Conservation (phyloP, 1,139 yeast genomes). For the Dujonia santamariae region DNA sequence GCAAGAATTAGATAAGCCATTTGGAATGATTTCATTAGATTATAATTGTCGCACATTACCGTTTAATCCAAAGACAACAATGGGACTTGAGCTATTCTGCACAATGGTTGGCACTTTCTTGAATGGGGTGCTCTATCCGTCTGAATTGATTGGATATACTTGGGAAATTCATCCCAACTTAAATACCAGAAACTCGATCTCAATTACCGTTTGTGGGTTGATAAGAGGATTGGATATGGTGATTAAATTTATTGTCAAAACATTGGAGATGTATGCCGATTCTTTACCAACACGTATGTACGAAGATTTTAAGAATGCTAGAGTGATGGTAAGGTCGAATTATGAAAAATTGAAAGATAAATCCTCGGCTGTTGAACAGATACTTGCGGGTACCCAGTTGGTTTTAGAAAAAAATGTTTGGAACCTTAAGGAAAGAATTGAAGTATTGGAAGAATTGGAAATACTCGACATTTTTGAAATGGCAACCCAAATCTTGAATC, state of each 20-base stretch:
- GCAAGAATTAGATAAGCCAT: conserved; percentile 17
- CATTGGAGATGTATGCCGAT: conserved; percentile 14
- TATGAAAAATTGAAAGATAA: conserved; percentile 37
- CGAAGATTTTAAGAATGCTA: conserved; percentile 38
- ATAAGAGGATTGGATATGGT: conserved; percentile 30
- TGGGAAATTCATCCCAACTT: conserved; percentile 54
- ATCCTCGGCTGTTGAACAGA: conserved; percentile 38
- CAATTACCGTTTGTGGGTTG: conserved; percentile 51
- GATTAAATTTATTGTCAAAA: conserved; percentile 19
- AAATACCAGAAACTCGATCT: conserved; percentile 48
- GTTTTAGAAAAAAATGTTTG: conserved; percentile 53
- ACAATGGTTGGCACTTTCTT: conserved; percentile 42
- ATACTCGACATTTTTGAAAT: conserved; percentile 19
- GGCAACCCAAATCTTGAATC: conserved; percentile 6
- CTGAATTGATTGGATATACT: conserved; percentile 48
- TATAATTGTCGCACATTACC: neutral
- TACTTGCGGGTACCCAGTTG: conserved; percentile 45
- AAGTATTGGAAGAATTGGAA: conserved; percentile 27
- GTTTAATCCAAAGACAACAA: conserved; percentile 26
- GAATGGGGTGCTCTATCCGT: conserved; percentile 42
- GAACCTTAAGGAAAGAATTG: conserved; percentile 48
- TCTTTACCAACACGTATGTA: conserved; percentile 17
- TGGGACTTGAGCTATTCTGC: conserved; percentile 48
- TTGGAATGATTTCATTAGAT: conserved; percentile 3
- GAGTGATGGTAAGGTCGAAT: conserved; percentile 39